These are phyloP conservation scores for Malus asiatica DNA, from an alignment of 306 rosid genomes.

Conservation along the genomic window DNA sequence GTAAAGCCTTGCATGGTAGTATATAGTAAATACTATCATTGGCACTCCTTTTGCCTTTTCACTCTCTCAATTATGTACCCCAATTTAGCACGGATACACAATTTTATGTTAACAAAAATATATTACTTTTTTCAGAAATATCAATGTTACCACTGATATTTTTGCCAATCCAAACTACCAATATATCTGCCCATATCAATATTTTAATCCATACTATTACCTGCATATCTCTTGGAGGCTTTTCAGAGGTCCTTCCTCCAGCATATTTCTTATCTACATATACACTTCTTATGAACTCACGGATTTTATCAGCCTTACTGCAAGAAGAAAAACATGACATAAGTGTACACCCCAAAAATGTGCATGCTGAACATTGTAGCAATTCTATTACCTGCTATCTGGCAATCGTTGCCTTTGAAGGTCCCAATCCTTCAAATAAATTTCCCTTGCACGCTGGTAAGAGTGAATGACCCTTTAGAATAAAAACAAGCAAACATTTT, in stretches of 20 bases:
- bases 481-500: conserved; percentile 7
- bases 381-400: conserved; percentile 53
- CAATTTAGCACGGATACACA: background rate
- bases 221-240: conserved; percentile 86
- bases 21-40: background rate
- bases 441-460: conserved; percentile 83
- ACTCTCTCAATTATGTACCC: background rate
- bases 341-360: background rate
- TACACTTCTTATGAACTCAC: conserved; percentile 71
- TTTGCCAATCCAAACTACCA: background rate
- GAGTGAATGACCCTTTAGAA: conserved; percentile 19
- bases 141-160: background rate
- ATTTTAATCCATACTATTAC: conserved; percentile 25
- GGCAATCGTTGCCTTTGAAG: conserved; percentile 73
- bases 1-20: background rate
- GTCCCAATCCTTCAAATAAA: conserved; percentile 82
- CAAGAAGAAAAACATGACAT: conserved; percentile 32
- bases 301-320: conserved; percentile 72
- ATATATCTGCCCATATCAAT: background rate
- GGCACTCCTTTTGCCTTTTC: background rate
- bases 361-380: background rate
- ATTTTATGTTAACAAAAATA: background rate
- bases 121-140: background rate
- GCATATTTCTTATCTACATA: conserved; percentile 67
- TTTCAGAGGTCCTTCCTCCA: conserved; percentile 54